Conservation (phyloP, 129 eudicot species). For the Saussurea involucrata region DNA sequence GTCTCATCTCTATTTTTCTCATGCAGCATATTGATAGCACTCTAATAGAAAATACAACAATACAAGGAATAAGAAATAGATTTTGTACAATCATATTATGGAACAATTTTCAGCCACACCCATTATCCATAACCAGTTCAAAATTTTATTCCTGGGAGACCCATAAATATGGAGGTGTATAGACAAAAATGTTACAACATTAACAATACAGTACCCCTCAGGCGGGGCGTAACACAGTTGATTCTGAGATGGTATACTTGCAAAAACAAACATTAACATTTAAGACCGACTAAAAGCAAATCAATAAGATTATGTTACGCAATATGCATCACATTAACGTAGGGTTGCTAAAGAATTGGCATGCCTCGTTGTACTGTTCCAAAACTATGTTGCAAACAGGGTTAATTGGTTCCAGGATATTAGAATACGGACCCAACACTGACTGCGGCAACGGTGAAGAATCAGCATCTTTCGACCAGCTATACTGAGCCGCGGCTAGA, state of each 20-base stretch:
- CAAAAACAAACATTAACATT: background rate
- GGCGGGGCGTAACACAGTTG: background rate
- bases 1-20: too few relatives aligned
- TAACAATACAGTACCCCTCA: background rate
- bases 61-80: background rate
- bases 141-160: background rate
- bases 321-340: background rate
- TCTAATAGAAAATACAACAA: background rate
- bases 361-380: slow-evolving; percentile 63
- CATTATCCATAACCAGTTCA: background rate
- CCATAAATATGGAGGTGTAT: background rate
- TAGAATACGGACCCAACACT: slow-evolving; percentile 73
- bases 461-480: slow-evolving; percentile 41
- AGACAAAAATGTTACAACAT: slow-evolving; percentile 12
- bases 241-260: background rate
- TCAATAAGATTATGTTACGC: background rate
- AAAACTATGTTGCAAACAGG: slow-evolving; percentile 67
- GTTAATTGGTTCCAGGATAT: slow-evolving; percentile 75
- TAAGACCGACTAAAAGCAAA: background rate
- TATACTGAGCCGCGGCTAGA: slow-evolving; percentile 63
- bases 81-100: too few relatives aligned
- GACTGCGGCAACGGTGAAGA: slow-evolving; percentile 59
- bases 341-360: slow-evolving; percentile 49
- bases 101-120: background rate
- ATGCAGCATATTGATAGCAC: too few relatives aligned